Evolutionary conservation across 371 early-diverging fungal species (phyloP).

Genomic region (Mortierella sp.): DNA sequence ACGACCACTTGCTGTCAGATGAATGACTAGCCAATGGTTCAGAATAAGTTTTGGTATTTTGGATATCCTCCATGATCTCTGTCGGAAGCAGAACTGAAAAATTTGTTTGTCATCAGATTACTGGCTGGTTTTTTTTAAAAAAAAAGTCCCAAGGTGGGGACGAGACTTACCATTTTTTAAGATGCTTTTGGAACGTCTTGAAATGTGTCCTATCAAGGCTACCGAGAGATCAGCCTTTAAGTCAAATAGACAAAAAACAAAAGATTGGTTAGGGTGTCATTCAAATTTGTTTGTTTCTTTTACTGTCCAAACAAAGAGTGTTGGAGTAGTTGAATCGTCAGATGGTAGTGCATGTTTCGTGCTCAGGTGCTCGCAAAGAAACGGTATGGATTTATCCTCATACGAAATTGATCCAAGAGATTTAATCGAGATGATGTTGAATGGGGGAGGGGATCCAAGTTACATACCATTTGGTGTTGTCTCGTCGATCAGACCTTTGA

Average conservation of each 20-base stretch:
- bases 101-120: slow-evolving; percentile 42
- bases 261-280: background rate
- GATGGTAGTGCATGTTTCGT: slow-evolving; percentile 57
- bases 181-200: no score
- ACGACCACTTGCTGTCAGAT: no score
- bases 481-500: no score
- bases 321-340: slow-evolving; percentile 48
- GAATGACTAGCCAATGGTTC: slow-evolving; percentile 6
- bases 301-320: background rate
- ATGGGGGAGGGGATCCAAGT: no score
- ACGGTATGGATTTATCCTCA: slow-evolving; percentile 56
- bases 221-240: no score
- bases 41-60: slow-evolving; percentile 48
- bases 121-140: no score
- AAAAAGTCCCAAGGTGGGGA: no score
- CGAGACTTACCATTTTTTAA: no score
- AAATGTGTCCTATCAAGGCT: no score
- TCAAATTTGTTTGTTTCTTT: background rate
- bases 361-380: slow-evolving; percentile 56
- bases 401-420: slow-evolving; percentile 41
- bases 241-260: no score
- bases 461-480: no score
- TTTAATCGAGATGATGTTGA: no score
- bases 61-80: slow-evolving; percentile 53
- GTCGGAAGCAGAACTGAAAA: slow-evolving; percentile 57